Base-by-base conservation (phyloP, 768 basidiomycete species). In the Hygrocybe coccinea region DNA sequence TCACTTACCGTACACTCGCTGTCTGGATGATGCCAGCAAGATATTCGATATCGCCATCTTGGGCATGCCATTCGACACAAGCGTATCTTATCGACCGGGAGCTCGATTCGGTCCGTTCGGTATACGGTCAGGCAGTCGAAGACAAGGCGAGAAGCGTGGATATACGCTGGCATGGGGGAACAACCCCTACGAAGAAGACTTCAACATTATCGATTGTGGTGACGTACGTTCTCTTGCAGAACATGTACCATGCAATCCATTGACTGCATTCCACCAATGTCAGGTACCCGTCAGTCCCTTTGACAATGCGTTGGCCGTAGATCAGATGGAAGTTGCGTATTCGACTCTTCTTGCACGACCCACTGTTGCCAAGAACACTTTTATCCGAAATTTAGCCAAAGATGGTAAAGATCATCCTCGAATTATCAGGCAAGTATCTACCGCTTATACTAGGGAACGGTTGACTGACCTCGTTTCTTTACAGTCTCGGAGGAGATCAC, bases 261-360 rank as follows among this genome's bases (percentile, higher is more conserved):
- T 51, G 37, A 38, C 41, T 24, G 22, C 24, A 35, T 49, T 45
- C 45, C 19, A 29, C 52, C 33, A 44, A 50, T 24, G 50, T 33
- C 52, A 90, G 87, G 80, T 91, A 11, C 92, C 93, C 5, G 69
- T 88, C 38, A 83, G 69, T 48, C 87, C 89, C 0, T 92, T 87
- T 65, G 91, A 95, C 68, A 89, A 91, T 67, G 80, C 82, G 0
- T 76, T 91, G 11, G 92, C 91, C 2, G 69, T 95, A 24, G 87
- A 91, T 60, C 91, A 94, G 67, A 89, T 95, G 72, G 84, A 92
- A 66, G 83, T 88, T 7, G 92, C 90, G 1, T 95, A 94, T 66
- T 77, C 82, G 4, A 87, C 87, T 0, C 73, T 95, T 17, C 73
- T 95, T 5, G 72, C 75, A n/a, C 79, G 89, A 36, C 71, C 79